Conservation (phyloP, 1,284 basidiomycete genomes). For the Irpex sp. region DNA sequence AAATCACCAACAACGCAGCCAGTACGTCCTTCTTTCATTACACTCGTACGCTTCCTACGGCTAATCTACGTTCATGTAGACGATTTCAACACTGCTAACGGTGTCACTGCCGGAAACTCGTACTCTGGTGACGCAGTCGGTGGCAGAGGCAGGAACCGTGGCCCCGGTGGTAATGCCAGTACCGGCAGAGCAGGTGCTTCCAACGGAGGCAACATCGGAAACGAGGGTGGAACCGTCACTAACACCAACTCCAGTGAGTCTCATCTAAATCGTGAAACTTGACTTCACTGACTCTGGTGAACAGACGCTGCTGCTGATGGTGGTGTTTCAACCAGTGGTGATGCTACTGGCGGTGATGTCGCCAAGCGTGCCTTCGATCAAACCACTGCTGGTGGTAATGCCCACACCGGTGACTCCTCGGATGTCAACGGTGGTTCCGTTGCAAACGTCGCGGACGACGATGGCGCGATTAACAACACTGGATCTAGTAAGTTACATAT, state of each 20-base stretch:
- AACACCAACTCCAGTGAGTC: constrained; percentile 20
- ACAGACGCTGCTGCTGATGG: constrained; percentile 21
- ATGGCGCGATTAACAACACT: constrained; percentile 13
- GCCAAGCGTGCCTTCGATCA: constrained; percentile 17
- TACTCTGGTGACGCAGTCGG: constrained; percentile 21
- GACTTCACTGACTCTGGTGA: background rate
- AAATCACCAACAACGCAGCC: constrained; percentile 12
- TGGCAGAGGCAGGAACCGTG: constrained; percentile 18
- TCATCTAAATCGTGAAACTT: background rate
- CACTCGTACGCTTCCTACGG: background rate
- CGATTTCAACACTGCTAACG: constrained; percentile 11
- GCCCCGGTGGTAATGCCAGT: constrained; percentile 24
- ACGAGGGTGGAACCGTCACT: constrained; percentile 11
- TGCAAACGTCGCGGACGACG: constrained; percentile 9
- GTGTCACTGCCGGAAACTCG: constrained; percentile 16
- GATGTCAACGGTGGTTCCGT: constrained; percentile 13
- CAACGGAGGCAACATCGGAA: constrained; percentile 20
- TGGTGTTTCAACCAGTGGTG: constrained; percentile 24
- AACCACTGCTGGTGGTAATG: constrained; percentile 22
- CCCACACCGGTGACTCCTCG: constrained; percentile 17
- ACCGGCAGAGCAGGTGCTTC: constrained; percentile 20
- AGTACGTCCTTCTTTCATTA: constrained; percentile 15
- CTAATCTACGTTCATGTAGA: constrained; percentile 10
- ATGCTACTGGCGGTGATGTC: constrained; percentile 23
- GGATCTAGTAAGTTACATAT: constrained; percentile 12